Evolutionary conservation across 768 basidiomycete species (phyloP).

Genomic region (Chiua virens): DNA sequence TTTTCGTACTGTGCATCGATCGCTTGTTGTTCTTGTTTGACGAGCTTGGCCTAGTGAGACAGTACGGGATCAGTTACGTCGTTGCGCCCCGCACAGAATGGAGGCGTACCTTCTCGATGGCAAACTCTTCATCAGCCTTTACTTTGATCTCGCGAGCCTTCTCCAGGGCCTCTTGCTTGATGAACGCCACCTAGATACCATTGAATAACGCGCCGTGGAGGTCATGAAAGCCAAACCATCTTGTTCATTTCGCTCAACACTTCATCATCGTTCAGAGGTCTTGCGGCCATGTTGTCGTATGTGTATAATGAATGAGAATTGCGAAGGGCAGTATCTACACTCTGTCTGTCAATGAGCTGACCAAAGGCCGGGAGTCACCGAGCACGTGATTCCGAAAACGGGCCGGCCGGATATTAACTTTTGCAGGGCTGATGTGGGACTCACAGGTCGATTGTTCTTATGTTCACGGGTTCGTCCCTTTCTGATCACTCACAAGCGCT

Average conservation of each 20-base stretch:
- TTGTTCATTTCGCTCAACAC: constrained; percentile 97
- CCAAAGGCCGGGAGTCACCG: too few relatives aligned
- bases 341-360: too few relatives aligned
- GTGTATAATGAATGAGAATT: too few relatives aligned
- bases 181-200: constrained; percentile 80
- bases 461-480: too few relatives aligned
- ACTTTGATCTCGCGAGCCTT: constrained; percentile 96
- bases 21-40: constrained; percentile 92
- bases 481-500: too few relatives aligned
- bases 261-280: constrained; percentile 91
- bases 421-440: too few relatives aligned
- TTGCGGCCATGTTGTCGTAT: constrained; percentile 55
- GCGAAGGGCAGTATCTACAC: too few relatives aligned
- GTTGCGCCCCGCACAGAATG: background rate
- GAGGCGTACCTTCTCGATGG: constrained; percentile 85
- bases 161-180: constrained; percentile 97
- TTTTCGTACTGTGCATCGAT: constrained; percentile 96
- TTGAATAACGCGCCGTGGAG: background rate
- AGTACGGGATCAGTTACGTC: background rate
- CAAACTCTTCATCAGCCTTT: constrained; percentile 98
- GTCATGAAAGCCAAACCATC: constrained; percentile 64
- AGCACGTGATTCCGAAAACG: too few relatives aligned
- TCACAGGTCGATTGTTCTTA: too few relatives aligned
- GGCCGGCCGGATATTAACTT: too few relatives aligned
- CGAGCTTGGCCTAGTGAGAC: constrained; percentile 80